Conservation (phyloP, 495 filamentous ascomycete species). For the Penicillium steckii region DNA sequence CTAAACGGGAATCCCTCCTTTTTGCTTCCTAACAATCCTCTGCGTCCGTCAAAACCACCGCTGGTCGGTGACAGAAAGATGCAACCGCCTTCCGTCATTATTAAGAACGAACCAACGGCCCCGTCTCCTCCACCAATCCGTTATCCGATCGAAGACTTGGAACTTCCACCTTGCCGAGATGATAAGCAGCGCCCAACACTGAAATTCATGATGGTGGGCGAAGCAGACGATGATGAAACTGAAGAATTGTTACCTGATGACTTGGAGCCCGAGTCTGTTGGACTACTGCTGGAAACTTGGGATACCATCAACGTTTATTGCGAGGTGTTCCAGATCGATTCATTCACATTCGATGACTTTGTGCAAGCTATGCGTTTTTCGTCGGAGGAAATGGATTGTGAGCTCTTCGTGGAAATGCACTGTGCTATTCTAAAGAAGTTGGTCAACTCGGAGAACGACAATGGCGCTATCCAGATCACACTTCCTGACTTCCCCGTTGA, state of each 20-base stretch:
- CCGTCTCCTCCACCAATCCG: slow-evolving; percentile 79
- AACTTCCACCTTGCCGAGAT: slow-evolving; percentile 62
- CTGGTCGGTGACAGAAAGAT: slow-evolving; percentile 41
- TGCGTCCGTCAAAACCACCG: slow-evolving; percentile 36
- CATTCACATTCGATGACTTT: slow-evolving; percentile 97
- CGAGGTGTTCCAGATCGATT: slow-evolving; percentile 88
- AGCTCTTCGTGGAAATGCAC: slow-evolving; percentile 87
- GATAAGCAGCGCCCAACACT: slow-evolving; percentile 66
- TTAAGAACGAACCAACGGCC: slow-evolving; percentile 44
- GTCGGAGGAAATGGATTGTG: slow-evolving; percentile 74
- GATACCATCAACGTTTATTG: slow-evolving; percentile 95
- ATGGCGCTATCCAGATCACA: slow-evolving; percentile 74
- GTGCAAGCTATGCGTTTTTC: slow-evolving; percentile 81
- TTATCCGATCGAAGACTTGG: slow-evolving; percentile 93
- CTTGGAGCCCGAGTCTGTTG: slow-evolving; percentile 76
- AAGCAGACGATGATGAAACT: slow-evolving; percentile 38
- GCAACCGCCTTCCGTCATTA: slow-evolving; percentile 28
- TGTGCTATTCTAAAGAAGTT: slow-evolving; percentile 87
- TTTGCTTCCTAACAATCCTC: slow-evolving; percentile 29
- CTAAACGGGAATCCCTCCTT: slow-evolving; percentile 51
- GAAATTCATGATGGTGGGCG: slow-evolving; percentile 69
- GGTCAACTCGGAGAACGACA: slow-evolving; percentile 68
- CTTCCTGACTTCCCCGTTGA: slow-evolving; percentile 74
- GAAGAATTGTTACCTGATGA: slow-evolving; percentile 51
- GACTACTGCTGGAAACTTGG: slow-evolving; percentile 84